Evolutionary conservation across 441 rosid species (phyloP).

Genomic region (Populus hybrid): DNA sequence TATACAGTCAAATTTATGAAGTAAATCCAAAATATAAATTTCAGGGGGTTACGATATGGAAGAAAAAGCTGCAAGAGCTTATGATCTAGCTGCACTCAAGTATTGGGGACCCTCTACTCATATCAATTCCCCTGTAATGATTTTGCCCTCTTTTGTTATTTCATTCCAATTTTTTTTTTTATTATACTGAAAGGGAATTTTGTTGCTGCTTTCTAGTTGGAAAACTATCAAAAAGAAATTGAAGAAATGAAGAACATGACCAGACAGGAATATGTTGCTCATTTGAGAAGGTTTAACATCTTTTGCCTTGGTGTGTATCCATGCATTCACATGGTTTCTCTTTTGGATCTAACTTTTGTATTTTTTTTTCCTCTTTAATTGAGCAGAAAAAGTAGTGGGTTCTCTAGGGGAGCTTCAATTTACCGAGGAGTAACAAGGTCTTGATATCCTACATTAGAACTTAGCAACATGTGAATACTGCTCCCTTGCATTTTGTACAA

Average conservation of each 20-base stretch:
- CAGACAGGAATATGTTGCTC: slow-evolving; percentile 96
- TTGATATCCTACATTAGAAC: neutral
- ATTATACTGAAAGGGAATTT: slow-evolving; percentile 6
- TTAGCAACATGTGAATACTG: neutral
- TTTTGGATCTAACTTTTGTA: neutral
- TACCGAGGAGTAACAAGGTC: slow-evolving; percentile 98
- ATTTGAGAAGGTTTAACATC: slow-evolving; percentile 63
- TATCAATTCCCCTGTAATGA: slow-evolving; percentile 80
- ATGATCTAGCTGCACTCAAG: slow-evolving; percentile 98
- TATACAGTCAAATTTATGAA: slow-evolving; percentile 8
- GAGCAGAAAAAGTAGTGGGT: slow-evolving; percentile 93
- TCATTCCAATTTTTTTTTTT: neutral
- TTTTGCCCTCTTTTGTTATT: slow-evolving; percentile 1
- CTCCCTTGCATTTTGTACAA: neutral
- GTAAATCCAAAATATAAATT: slow-evolving; percentile 29
- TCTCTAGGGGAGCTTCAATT: slow-evolving; percentile 96
- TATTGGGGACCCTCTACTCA: slow-evolving; percentile 99
- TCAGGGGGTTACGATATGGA: slow-evolving; percentile 98
- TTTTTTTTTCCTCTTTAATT: neutral
- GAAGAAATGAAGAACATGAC: slow-evolving; percentile 89
- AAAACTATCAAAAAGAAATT: slow-evolving; percentile 64
- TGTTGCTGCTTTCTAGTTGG: slow-evolving; percentile 32
- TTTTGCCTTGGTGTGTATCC: slow-evolving; percentile 4
- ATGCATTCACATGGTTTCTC: neutral
- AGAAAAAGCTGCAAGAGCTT: slow-evolving; percentile 98